Evolutionary conservation across 2,329 filamentous ascomycete genomes (phyloP).

Genomic region (Claviceps purpurea): DNA sequence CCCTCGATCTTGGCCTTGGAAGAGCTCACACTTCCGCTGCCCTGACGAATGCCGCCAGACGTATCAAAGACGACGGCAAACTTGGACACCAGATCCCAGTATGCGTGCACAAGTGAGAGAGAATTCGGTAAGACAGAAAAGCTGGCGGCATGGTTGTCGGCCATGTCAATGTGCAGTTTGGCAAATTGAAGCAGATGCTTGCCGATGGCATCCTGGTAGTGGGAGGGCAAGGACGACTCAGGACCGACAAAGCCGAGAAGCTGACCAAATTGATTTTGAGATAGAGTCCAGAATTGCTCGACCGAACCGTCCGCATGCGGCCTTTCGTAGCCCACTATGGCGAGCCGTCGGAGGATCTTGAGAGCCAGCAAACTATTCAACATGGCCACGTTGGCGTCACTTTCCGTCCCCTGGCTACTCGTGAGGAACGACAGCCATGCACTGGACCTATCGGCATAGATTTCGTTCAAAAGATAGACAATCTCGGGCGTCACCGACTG

Average conservation of each 20-base stretch:
- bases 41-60: slow-evolving; percentile 40
- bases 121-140: slow-evolving; percentile 75
- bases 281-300: slow-evolving; percentile 65
- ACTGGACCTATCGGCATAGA: slow-evolving; percentile 63
- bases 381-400: slow-evolving; percentile 49
- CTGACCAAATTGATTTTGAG: slow-evolving; percentile 64
- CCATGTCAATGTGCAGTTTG: slow-evolving; percentile 84
- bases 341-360: slow-evolving; percentile 65
- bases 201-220: slow-evolving; percentile 51
- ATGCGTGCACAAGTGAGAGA: slow-evolving; percentile 61
- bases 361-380: slow-evolving; percentile 66
- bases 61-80: slow-evolving; percentile 63
- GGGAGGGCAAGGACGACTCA: slow-evolving; percentile 37
- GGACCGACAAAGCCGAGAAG: slow-evolving; percentile 53
- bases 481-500: slow-evolving; percentile 72
- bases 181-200: slow-evolving; percentile 83
- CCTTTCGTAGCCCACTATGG: slow-evolving; percentile 71
- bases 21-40: slow-evolving; percentile 21
- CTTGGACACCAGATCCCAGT: slow-evolving; percentile 70
- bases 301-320: slow-evolving; percentile 70
- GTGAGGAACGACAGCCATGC: slow-evolving; percentile 53
- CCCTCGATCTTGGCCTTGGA: slow-evolving; percentile 41
- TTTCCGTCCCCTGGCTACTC: slow-evolving; percentile 43
- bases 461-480: slow-evolving; percentile 61
- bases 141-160: slow-evolving; percentile 62